phyloP scores from a whole-genome alignment of 192 early-diverging fungal species.

The Coemansia sp. region DNA sequence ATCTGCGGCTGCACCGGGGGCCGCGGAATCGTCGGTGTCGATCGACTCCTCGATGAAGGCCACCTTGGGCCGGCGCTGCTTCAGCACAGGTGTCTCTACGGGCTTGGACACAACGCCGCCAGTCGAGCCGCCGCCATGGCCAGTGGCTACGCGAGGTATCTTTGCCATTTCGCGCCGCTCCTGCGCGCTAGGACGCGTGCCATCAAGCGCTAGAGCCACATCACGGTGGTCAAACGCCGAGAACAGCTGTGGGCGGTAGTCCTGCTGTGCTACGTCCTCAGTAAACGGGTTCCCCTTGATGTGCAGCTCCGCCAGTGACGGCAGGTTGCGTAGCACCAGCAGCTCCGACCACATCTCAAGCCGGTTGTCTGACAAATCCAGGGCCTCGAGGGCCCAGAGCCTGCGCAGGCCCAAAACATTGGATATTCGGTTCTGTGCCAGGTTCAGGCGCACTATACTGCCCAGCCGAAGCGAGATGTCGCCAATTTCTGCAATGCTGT shows the following conservation, averaged over 20 bases:
- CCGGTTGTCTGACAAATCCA: constrained; percentile 33
- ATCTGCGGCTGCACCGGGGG: background rate
- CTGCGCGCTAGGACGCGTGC: constrained; percentile 16
- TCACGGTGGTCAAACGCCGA: constrained; percentile 49
- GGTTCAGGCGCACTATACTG: constrained; percentile 21
- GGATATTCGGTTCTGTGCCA: constrained; percentile 24
- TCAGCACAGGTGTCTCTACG: background rate
- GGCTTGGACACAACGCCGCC: background rate
- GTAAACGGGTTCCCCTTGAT: constrained; percentile 41
- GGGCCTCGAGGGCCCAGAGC: constrained; percentile 37
- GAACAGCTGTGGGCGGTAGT: constrained; percentile 32
- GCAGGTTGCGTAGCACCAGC: constrained; percentile 35
- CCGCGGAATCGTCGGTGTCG: constrained; percentile 3
- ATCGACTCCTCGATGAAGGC: constrained; percentile 45
- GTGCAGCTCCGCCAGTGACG: constrained; percentile 22
- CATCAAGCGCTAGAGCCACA: constrained; percentile 31
- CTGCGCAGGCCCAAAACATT: constrained; percentile 28
- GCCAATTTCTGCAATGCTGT: constrained; percentile 21
- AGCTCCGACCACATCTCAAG: constrained; percentile 23
- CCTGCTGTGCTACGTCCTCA: background rate
- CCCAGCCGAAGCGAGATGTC: constrained; percentile 36
- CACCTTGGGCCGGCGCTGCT: constrained; percentile 34
- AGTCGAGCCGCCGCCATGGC: constrained; percentile 9
- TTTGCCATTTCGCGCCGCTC: constrained; percentile 44
- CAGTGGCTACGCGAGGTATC: constrained; percentile 43